Evolutionary conservation across 352 stramenopile species (phyloP).

Genomic region (Globisporangium cystogenes): DNA sequence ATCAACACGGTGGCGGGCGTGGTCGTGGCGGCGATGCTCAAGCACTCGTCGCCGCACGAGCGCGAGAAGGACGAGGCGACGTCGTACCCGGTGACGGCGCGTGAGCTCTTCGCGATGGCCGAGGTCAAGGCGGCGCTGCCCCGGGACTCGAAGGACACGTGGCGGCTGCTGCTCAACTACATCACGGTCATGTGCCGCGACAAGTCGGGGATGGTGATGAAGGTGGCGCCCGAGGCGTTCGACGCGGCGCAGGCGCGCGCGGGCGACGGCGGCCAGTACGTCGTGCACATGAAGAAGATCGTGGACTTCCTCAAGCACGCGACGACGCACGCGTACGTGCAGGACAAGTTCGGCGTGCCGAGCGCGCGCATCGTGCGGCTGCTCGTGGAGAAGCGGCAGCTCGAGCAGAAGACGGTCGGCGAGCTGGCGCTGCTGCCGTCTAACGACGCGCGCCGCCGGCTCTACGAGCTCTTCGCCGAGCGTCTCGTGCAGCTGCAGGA

Average conservation of each 20-base stretch:
- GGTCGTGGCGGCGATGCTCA: slow-evolving; percentile 76
- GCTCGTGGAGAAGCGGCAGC: slow-evolving; percentile 81
- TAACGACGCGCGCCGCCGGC: slow-evolving; percentile 69
- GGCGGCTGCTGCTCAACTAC: slow-evolving; percentile 83
- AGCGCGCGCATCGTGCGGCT: slow-evolving; percentile 83
- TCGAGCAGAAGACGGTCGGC: slow-evolving; percentile 84
- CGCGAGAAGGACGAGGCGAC: slow-evolving; percentile 77
- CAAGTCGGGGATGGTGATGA: slow-evolving; percentile 87
- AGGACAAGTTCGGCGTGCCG: slow-evolving; percentile 74
- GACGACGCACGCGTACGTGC: slow-evolving; percentile 75
- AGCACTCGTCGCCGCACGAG: slow-evolving; percentile 76
- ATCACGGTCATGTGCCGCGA: slow-evolving; percentile 87
- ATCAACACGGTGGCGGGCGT: slow-evolving; percentile 79
- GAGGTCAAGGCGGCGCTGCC: slow-evolving; percentile 69
- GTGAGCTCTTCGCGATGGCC: slow-evolving; percentile 66
- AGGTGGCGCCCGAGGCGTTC: slow-evolving; percentile 65
- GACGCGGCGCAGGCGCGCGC: slow-evolving; percentile 49
- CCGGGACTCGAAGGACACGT: slow-evolving; percentile 74
- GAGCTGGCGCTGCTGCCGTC: slow-evolving; percentile 79
- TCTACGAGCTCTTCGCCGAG: slow-evolving; percentile 79
- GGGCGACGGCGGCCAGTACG: slow-evolving; percentile 82
- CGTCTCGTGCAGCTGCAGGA: slow-evolving; percentile 80
- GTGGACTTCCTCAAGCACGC: slow-evolving; percentile 69
- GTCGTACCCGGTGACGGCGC: slow-evolving; percentile 68
- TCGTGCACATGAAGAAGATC: slow-evolving; percentile 89